Conservation (phyloP, 768 basidiomycete genomes). For the Rubroboletus pulcherrimus region DNA sequence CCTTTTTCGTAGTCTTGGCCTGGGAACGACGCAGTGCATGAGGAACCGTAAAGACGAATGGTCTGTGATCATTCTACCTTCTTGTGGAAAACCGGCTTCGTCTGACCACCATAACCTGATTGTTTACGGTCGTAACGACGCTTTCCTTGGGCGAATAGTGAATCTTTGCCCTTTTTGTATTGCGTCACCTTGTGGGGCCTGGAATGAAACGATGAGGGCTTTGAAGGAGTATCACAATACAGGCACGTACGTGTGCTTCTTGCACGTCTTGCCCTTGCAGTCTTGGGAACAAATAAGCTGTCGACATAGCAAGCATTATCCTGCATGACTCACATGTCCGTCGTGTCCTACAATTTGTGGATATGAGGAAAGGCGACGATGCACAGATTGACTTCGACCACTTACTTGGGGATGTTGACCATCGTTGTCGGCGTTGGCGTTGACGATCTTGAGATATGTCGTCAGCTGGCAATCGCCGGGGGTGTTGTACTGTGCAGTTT, state of each 20-base stretch:
- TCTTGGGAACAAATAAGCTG: constrained; percentile 39
- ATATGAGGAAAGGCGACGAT: constrained; percentile 14
- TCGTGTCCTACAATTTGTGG: constrained; percentile 62
- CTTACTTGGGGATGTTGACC: constrained; percentile 96
- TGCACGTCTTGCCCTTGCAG: constrained; percentile 97
- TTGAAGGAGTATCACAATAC: background rate
- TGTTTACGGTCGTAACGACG: constrained; percentile 99
- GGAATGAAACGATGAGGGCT: background rate
- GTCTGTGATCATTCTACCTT: constrained; percentile 47
- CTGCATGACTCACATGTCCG: constrained; percentile 75
- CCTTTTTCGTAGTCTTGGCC: constrained; percentile 99
- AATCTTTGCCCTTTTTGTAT: constrained; percentile 99
- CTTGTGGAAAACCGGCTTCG: constrained; percentile 99
- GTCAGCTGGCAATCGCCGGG: constrained; percentile 26
- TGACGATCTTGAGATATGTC: constrained; percentile 9
- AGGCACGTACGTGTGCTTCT: constrained; percentile 85
- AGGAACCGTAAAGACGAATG: background rate
- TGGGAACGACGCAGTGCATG: constrained; percentile 25
- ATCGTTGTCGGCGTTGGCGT: constrained; percentile 44
- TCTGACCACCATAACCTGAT: constrained; percentile 99
- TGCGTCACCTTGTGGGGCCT: constrained; percentile 99
- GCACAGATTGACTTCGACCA: constrained; percentile 11
- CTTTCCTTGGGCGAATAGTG: constrained; percentile 97
- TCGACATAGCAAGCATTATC: background rate
- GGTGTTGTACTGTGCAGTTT: constrained; percentile 25